Evolutionary conservation across 768 basidiomycete species (phyloP), one percentile per base, ranked within the genome.

Genomic region (Saitozyma sp.): DNA sequence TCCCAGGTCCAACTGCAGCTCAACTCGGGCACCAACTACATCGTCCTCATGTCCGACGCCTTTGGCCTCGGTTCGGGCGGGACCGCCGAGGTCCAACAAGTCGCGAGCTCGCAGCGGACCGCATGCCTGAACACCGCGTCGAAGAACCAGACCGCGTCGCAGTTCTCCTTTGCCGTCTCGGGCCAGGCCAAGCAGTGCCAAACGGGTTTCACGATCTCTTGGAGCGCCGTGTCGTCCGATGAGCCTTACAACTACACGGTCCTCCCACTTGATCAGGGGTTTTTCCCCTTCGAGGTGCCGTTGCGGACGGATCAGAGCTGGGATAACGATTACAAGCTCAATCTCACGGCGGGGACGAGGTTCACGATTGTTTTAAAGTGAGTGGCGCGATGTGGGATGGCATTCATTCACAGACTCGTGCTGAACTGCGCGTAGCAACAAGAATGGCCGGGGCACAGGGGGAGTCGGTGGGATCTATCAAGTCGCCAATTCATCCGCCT

Each of bases 281-380:
- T 71, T 49, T 61, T 61, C 43, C 63, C 74, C 10, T 76, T 69
- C 49, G 70, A 73, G 43, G 71, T 76, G 16, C 9, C 58, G 8
- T 38, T 73, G 20, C 61, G 67, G 9, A 49, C 52, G 1, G 59
- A 38, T 1, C 53, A 51, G 49, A 61, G 50, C 1, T 56, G 42
- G 50, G 56, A 61, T 50, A 67, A 52, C 56, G 63, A 68, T 58
- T 76, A 71, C 71, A 38, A 56, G 38, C 14, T 73, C 42, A 71
- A 73, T 58, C 58, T 76, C 50, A 73, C 71, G 20, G 54, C 61
- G 6, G 70, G 72, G 7, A 60, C 67, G 17, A 58, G 72, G 38
- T 76, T 73, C 54, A 71, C 64, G 8, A 42, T 76, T 20, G 62
- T 73, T 56, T 71, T 73, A 69, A 76, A 73, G 74, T 76, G 60